Percentiles rank a stretch among this genome's conserved stretches.
Evolutionary conservation across 352 stramenopile species (phyloP).

Genomic region (Phytopythium vexans): DNA sequence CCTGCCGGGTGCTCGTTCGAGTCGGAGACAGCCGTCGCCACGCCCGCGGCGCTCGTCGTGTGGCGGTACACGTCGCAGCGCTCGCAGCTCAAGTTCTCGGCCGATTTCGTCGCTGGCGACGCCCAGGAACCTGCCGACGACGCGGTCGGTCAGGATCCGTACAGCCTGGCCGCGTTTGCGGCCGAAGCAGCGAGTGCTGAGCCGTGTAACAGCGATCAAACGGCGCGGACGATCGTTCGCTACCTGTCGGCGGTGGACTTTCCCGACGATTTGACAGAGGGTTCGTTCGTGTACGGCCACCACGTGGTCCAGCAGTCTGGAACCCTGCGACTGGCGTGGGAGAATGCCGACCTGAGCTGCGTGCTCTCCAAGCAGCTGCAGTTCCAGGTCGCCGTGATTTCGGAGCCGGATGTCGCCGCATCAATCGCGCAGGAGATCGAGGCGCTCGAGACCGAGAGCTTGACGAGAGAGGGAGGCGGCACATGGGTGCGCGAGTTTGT

Average conservation of each 20-base stretch:
- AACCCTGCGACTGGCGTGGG: conserved; percentile 33
- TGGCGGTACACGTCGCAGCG: conserved; percentile 43
- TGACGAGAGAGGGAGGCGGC: too few relatives aligned
- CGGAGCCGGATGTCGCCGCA: neutral
- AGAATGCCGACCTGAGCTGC: conserved; percentile 36
- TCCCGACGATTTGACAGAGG: conserved; percentile 1
- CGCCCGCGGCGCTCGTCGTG: conserved; percentile 20
- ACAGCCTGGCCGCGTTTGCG: conserved; percentile 11
- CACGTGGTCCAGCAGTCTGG: conserved; percentile 19
- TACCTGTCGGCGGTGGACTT: conserved; percentile 32
- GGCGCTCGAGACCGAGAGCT: too few relatives aligned
- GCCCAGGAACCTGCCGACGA: neutral
- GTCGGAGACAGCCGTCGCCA: conserved; percentile 10
- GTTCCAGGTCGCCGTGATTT: conserved; percentile 25
- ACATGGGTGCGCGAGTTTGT: too few relatives aligned
- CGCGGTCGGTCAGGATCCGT: conserved; percentile 14
- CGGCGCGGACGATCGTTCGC: conserved; percentile 9
- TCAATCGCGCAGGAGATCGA: too few relatives aligned
- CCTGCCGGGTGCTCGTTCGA: conserved; percentile 25
- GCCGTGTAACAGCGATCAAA: conserved; percentile 4
- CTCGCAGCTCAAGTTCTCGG: conserved; percentile 24
- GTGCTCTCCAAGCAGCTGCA: conserved; percentile 40
- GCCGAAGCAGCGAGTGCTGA: neutral
- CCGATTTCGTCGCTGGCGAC: conserved; percentile 3
- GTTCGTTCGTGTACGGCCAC: conserved; percentile 23